A percentile compares a stretch with the other conserved stretches of the same genome.
phyloP scores from a whole-genome alignment of 495 filamentous ascomycete species.

The Stereocaulon alpinum region DNA sequence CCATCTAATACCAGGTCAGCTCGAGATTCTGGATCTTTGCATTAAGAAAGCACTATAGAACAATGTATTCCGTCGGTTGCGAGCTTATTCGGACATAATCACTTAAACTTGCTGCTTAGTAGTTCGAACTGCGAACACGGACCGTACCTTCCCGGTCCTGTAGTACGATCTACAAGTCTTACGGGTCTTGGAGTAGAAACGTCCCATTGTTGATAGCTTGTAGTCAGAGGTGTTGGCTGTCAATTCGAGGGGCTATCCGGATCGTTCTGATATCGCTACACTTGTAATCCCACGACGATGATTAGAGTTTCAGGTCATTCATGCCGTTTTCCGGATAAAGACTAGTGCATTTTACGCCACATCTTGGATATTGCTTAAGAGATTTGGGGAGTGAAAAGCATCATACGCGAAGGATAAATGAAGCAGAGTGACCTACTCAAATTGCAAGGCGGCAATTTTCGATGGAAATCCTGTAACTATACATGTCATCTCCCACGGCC shows the following conservation, averaged over 20 bases:
- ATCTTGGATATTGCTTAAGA: neutral
- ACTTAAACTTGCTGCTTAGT: no score
- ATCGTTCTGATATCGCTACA: neutral
- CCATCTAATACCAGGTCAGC: constrained; percentile 49
- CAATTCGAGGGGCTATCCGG: no score
- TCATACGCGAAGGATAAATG: neutral
- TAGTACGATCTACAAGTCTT: no score
- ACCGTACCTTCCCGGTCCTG: no score
- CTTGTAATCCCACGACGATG: no score
- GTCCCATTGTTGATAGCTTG: no score
- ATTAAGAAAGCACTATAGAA: neutral
- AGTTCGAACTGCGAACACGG: no score
- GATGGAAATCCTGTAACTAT: constrained; percentile 85
- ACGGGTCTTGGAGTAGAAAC: no score
- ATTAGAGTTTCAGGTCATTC: neutral
- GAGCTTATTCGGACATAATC: no score
- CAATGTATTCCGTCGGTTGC: no score
- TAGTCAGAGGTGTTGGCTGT: no score
- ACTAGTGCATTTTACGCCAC: neutral
- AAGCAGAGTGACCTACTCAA: constrained; percentile 60
- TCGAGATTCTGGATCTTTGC: constrained; percentile 9
- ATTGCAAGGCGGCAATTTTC: constrained; percentile 78
- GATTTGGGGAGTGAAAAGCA: neutral
- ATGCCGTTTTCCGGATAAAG: constrained; percentile 2
- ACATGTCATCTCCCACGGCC: constrained; percentile 90